A percentile compares a stretch with the other conserved stretches of the same genome.
Conservation (phyloP, 2,329 filamentous ascomycete genomes). For the Lachnellula occidentalis region DNA sequence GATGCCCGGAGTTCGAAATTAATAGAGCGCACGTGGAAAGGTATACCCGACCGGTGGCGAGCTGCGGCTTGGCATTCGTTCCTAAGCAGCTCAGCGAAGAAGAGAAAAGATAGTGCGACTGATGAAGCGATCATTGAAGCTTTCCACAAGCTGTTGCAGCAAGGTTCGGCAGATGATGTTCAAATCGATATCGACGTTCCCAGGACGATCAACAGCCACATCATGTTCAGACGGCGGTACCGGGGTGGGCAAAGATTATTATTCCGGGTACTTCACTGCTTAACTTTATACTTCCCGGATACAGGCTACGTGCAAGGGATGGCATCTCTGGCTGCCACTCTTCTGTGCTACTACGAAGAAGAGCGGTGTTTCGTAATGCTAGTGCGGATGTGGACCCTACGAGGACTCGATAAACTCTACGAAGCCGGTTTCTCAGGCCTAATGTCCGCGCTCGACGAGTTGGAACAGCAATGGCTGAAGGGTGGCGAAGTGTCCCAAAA, state of each 20-base stretch:
- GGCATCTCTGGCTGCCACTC: slow-evolving; percentile 85
- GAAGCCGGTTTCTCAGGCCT: slow-evolving; percentile 77
- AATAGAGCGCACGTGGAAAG: slow-evolving; percentile 92
- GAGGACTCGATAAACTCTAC: slow-evolving; percentile 82
- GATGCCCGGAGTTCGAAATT: slow-evolving; percentile 78
- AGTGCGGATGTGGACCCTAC: slow-evolving; percentile 85
- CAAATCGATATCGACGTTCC: slow-evolving; percentile 98
- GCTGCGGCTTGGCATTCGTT: slow-evolving; percentile 94
- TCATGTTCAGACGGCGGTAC: slow-evolving; percentile 94
- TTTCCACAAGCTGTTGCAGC: slow-evolving; percentile 67
- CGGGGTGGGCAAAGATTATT: slow-evolving; percentile 85
- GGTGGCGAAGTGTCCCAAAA: slow-evolving; percentile 73
- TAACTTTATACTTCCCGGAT: slow-evolving; percentile 84
- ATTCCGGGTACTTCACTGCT: slow-evolving; percentile 86
- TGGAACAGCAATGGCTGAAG: slow-evolving; percentile 77
- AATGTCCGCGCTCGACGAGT: slow-evolving; percentile 79
- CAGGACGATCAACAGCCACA: slow-evolving; percentile 87
- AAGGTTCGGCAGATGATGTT: slow-evolving; percentile 80
- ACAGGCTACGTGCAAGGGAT: slow-evolving; percentile 98
- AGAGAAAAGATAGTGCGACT: slow-evolving; percentile 52
- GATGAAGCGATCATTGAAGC: slow-evolving; percentile 67
- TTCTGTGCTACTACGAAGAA: slow-evolving; percentile 96
- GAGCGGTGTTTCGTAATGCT: slow-evolving; percentile 94
- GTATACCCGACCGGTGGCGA: slow-evolving; percentile 94
- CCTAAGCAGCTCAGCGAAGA: slow-evolving; percentile 68